A percentile compares a stretch with the other conserved stretches of the same genome.
phyloP scores from a whole-genome alignment of 768 basidiomycete genomes.

The Xerocomellus dryophilus region DNA sequence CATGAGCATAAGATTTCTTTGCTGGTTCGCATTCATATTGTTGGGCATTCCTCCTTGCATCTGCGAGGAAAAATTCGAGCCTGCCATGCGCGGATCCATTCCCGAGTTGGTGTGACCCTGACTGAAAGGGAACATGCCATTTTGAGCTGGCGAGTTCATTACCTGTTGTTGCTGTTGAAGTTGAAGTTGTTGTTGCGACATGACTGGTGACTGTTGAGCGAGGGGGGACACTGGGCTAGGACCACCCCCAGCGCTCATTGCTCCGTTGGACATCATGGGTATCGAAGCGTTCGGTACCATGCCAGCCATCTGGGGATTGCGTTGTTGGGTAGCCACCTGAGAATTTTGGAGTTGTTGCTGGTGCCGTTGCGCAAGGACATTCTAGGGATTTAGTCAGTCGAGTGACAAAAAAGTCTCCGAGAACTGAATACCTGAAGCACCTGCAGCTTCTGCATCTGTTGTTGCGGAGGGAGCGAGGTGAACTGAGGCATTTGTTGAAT shows the following conservation, averaged over 20 bases:
- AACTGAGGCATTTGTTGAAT: slow-evolving; percentile 52
- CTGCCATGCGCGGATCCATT: slow-evolving; percentile 33
- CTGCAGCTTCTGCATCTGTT: slow-evolving; percentile 61
- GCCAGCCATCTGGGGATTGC: slow-evolving; percentile 31
- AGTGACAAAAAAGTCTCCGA: background rate
- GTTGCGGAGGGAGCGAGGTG: slow-evolving; percentile 43
- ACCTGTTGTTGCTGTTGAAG: slow-evolving; percentile 22
- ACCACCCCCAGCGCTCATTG: slow-evolving; percentile 22
- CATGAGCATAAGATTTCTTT: slow-evolving; percentile 46
- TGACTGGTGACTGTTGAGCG: slow-evolving; percentile 27
- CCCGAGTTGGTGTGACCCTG: slow-evolving; percentile 24
- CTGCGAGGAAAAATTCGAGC: slow-evolving; percentile 29
- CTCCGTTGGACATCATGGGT: slow-evolving; percentile 24
- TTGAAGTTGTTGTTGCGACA: slow-evolving; percentile 29
- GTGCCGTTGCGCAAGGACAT: slow-evolving; percentile 24
- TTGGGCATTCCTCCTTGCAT: slow-evolving; percentile 29
- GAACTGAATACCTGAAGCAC: slow-evolving; percentile 44
- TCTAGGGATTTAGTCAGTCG: slow-evolving; percentile 14
- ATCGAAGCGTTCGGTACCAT: slow-evolving; percentile 30
- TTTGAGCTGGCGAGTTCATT: slow-evolving; percentile 27
- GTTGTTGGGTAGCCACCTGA: slow-evolving; percentile 22
- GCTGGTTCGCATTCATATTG: slow-evolving; percentile 36
- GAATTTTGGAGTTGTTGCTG: slow-evolving; percentile 33
- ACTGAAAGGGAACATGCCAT: slow-evolving; percentile 31
- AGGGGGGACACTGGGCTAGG: slow-evolving; percentile 31